Evolutionary conservation across 768 basidiomycete species (phyloP).

Genomic region (Phlegmacium glaucopus): DNA sequence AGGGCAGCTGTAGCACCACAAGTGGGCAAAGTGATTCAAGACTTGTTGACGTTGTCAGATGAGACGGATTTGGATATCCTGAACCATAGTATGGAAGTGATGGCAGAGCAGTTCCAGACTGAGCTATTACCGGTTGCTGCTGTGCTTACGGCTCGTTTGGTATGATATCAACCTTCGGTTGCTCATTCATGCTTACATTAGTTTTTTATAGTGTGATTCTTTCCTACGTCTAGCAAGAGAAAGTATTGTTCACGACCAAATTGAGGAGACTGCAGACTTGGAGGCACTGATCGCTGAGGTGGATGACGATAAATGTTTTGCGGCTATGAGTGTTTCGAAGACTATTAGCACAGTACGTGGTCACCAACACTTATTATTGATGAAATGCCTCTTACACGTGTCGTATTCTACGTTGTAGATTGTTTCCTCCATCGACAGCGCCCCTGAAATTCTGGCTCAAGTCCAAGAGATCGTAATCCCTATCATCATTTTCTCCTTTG

Average conservation of each 20-base stretch:
- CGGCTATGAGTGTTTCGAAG: slow-evolving; percentile 85
- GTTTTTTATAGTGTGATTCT: slow-evolving; percentile 60
- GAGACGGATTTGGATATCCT: slow-evolving; percentile 87
- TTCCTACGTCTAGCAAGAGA: slow-evolving; percentile 80
- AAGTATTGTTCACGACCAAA: slow-evolving; percentile 51
- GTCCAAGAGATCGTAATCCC: slow-evolving; percentile 83
- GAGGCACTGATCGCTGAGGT: slow-evolving; percentile 50
- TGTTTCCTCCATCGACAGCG: slow-evolving; percentile 67
- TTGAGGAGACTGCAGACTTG: slow-evolving; percentile 49
- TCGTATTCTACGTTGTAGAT: slow-evolving; percentile 41
- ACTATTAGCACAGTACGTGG: slow-evolving; percentile 71
- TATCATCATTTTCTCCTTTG: slow-evolving; percentile 70
- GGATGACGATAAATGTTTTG: slow-evolving; percentile 86
- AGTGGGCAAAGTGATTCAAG: slow-evolving; percentile 86
- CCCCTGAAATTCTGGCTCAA: slow-evolving; percentile 71
- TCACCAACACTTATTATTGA: neutral
- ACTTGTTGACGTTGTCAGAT: slow-evolving; percentile 85
- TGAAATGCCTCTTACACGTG: neutral
- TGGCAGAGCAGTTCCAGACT: slow-evolving; percentile 83
- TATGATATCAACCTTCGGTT: slow-evolving; percentile 32
- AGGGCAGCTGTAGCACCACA: slow-evolving; percentile 66
- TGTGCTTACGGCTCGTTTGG: slow-evolving; percentile 73
- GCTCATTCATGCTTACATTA: neutral
- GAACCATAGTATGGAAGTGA: slow-evolving; percentile 77
- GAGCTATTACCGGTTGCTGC: slow-evolving; percentile 84